These are phyloP conservation scores for Penstemon eatonii DNA, from an alignment of 257 asterid species.

Conservation along the genomic window DNA sequence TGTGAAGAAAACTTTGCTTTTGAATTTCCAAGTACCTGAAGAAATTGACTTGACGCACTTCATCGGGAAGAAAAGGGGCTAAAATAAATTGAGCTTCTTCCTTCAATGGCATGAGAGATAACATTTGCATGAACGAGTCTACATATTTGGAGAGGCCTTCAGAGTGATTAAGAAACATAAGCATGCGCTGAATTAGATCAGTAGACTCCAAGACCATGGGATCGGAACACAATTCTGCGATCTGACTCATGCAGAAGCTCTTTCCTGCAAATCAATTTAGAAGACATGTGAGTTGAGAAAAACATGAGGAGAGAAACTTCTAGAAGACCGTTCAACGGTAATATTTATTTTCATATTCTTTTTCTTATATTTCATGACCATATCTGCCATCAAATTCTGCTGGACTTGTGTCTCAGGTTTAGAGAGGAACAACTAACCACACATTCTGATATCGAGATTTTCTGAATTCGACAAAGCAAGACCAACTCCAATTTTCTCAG, in stretches of 20 bases:
- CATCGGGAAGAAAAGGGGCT: constrained; percentile 74
- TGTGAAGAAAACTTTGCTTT: constrained; percentile 2
- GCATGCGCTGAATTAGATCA: constrained; percentile 66
- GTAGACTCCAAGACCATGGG: constrained; percentile 56
- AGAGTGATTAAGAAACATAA: constrained; percentile 72
- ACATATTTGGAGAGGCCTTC: constrained; percentile 84
- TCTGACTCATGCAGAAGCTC: constrained; percentile 82
- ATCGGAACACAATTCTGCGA: constrained; percentile 59
- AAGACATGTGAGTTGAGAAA: constrained; percentile 17
- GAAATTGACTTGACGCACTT: constrained; percentile 56
- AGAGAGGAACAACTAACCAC: constrained; percentile 59
- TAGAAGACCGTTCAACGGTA: not conserved
- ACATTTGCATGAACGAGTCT: constrained; percentile 85
- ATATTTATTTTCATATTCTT: constrained; percentile 1
- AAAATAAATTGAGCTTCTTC: constrained; percentile 65
- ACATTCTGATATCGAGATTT: constrained; percentile 57
- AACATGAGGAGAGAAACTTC: constrained; percentile 4
- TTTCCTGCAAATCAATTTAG: constrained; percentile 62
- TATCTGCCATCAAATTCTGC: constrained; percentile 16
- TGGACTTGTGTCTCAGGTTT: constrained; percentile 1
- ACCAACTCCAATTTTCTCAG: constrained; percentile 82
- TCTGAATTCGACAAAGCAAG: constrained; percentile 87
- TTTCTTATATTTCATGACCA: constrained; percentile 1
- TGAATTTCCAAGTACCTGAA: constrained; percentile 52
- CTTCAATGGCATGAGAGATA: constrained; percentile 68